phyloP scores from a whole-genome alignment of 352 stramenopile genomes.

The Phytophthora hybrid region DNA sequence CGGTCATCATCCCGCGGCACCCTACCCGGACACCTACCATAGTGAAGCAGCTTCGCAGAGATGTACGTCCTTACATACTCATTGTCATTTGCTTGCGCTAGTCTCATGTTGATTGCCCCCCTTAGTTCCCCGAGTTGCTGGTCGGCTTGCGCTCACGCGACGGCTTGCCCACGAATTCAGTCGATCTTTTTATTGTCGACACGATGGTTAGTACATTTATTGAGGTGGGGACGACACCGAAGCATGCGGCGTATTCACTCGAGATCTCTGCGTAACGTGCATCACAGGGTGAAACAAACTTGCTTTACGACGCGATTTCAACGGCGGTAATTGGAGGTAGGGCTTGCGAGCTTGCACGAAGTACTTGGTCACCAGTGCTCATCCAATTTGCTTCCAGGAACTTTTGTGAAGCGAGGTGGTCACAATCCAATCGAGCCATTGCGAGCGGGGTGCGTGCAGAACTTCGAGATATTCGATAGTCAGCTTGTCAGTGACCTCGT shows the following conservation, averaged over 20 bases:
- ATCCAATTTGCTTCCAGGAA: conserved; percentile 39
- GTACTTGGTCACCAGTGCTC: neutral
- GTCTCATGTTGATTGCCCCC: neutral
- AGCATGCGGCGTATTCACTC: neutral
- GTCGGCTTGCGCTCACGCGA: conserved; percentile 51
- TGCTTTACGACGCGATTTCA: conserved; percentile 56
- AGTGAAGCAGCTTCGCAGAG: conserved; percentile 37
- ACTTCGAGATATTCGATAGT: neutral
- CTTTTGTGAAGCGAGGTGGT: conserved; percentile 66
- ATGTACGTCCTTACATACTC: conserved; percentile 32
- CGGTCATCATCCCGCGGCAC: conserved; percentile 70
- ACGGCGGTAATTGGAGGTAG: conserved; percentile 76
- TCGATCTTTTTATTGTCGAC: conserved; percentile 73
- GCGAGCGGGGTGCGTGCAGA: conserved; percentile 50
- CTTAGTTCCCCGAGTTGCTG: conserved; percentile 49
- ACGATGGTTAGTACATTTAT: conserved; percentile 52
- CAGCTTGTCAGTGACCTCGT: neutral
- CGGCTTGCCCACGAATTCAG: conserved; percentile 31
- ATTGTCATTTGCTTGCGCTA: neutral
- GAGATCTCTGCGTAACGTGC: neutral
- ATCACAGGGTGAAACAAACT: conserved; percentile 63
- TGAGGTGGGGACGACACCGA: neutral
- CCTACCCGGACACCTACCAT: conserved; percentile 53
- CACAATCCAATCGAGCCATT: conserved; percentile 85
- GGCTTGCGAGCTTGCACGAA: neutral